Evolutionary conservation across 306 rosid genomes (phyloP).

Genomic region (Sphenostylis stenocarpa): DNA sequence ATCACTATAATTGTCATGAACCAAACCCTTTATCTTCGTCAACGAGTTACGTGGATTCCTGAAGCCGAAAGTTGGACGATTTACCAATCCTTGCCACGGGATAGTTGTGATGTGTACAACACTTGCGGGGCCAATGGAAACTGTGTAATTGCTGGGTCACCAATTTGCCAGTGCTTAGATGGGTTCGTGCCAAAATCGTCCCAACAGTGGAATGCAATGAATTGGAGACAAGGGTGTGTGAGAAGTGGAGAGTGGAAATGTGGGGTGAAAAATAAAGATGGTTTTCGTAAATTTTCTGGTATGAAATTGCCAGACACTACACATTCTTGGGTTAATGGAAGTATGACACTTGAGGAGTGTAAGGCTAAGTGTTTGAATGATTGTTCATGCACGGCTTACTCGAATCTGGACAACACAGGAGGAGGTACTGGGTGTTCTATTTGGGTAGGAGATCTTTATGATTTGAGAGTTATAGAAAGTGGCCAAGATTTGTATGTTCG

Average conservation of each 20-base stretch:
- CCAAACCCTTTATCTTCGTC: neutral
- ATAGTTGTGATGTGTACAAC: neutral
- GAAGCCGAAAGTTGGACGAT: neutral
- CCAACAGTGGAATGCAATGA: neutral
- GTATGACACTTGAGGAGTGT: neutral
- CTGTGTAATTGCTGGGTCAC: neutral
- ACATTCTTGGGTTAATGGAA: neutral
- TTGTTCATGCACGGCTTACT: neutral
- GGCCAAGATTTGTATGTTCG: neutral
- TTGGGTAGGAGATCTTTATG: neutral
- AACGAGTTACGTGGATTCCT: neutral
- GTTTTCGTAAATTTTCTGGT: neutral
- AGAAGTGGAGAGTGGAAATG: neutral
- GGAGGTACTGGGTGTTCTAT: constrained; percentile 1
- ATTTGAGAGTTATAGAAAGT: neutral
- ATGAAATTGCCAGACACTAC: neutral
- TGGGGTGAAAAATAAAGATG: neutral
- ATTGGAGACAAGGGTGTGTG: neutral
- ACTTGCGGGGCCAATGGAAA: neutral
- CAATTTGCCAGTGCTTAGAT: neutral
- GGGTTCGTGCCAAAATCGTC: neutral
- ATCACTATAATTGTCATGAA: neutral
- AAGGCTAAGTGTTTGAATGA: neutral
- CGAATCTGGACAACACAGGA: neutral
- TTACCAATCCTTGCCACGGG: neutral